Conservation (phyloP, 2,329 filamentous ascomycete species). For the Lasiodiplodia citricola region DNA sequence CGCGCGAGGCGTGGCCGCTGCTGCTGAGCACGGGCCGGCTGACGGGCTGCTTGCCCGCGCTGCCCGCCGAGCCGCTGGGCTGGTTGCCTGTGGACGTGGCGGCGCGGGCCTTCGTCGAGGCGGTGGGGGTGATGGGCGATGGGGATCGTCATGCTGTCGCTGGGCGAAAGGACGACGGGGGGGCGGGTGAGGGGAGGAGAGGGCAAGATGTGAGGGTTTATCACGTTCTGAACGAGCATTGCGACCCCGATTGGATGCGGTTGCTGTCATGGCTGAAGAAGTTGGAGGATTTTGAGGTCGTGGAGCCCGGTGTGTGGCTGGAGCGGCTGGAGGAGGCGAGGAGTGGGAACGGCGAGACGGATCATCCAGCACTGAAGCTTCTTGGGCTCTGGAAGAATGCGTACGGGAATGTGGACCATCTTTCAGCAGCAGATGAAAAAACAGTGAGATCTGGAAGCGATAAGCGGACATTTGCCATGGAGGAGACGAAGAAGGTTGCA, state of each 20-base stretch:
- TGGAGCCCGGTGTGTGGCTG: conserved; percentile 51
- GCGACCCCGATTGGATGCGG: conserved; percentile 50
- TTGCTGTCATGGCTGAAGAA: conserved; percentile 54
- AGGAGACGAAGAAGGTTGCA: conserved; percentile 40
- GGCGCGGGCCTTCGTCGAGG: conserved; percentile 50
- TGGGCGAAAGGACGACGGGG: not conserved
- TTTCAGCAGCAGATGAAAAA: not conserved
- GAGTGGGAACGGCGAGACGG: not conserved
- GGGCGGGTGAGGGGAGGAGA: not conserved
- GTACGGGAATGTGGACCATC: not conserved
- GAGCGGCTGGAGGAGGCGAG: conserved; percentile 41
- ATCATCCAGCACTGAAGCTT: conserved; percentile 55
- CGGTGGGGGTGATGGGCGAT: conserved; percentile 11
- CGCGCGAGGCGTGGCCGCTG: conserved; percentile 44
- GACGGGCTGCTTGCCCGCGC: conserved; percentile 39
- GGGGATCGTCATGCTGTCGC: not conserved
- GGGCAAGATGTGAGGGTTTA: conserved; percentile 42
- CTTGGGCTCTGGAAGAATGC: conserved; percentile 56
- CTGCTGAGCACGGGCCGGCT: conserved; percentile 40
- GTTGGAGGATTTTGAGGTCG: conserved; percentile 46
- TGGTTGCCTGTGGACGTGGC: conserved; percentile 47
- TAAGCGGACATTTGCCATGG: conserved; percentile 41
- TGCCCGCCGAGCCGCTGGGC: conserved; percentile 36
- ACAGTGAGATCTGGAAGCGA: not conserved
- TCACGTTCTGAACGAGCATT: conserved; percentile 57